These are phyloP conservation scores for Linnemannia exigua DNA, from an alignment of 192 early-diverging fungal species.

Conservation along the genomic window DNA sequence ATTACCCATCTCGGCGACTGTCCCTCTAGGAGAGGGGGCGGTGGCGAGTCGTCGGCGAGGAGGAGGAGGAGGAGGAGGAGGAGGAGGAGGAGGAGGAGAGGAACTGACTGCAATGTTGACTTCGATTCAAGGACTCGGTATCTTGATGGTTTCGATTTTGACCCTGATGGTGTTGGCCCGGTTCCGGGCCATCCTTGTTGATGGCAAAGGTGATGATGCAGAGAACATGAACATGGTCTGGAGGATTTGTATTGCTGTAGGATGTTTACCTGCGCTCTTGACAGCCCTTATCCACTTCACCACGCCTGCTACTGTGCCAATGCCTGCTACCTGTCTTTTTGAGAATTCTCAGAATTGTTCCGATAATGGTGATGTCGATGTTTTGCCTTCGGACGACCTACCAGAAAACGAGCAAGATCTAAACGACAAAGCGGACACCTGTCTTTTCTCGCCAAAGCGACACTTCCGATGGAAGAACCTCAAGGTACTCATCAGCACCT, in stretches of 20 bases:
- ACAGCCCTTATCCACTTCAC: slow-evolving; percentile 87
- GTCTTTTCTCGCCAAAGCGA: slow-evolving; percentile 12
- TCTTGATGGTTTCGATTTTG: slow-evolving; percentile 77
- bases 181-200: slow-evolving; percentile 73
- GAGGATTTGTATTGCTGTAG: slow-evolving; percentile 84
- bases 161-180: slow-evolving; percentile 70
- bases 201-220: slow-evolving; percentile 62
- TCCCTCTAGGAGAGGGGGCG: slow-evolving; percentile 87
- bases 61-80: no score
- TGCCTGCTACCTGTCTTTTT: slow-evolving; percentile 76
- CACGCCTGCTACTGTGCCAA: slow-evolving; percentile 84
- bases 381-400: slow-evolving; percentile 81
- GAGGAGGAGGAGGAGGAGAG: no score
- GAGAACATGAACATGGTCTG: slow-evolving; percentile 83
- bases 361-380: not conserved
- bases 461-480: slow-evolving; percentile 76
- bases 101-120: slow-evolving; percentile 83
- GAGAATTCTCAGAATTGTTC: slow-evolving; percentile 36
- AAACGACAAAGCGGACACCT: slow-evolving; percentile 57
- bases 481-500: slow-evolving; percentile 80
- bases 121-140: slow-evolving; percentile 91
- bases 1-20: slow-evolving; percentile 93
- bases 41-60: slow-evolving; percentile 75
- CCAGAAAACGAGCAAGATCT: slow-evolving; percentile 60
- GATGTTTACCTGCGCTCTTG: slow-evolving; percentile 77